Conservation (phyloP, 257 asterid genomes). For the Ajuga chamaepitys region DNA sequence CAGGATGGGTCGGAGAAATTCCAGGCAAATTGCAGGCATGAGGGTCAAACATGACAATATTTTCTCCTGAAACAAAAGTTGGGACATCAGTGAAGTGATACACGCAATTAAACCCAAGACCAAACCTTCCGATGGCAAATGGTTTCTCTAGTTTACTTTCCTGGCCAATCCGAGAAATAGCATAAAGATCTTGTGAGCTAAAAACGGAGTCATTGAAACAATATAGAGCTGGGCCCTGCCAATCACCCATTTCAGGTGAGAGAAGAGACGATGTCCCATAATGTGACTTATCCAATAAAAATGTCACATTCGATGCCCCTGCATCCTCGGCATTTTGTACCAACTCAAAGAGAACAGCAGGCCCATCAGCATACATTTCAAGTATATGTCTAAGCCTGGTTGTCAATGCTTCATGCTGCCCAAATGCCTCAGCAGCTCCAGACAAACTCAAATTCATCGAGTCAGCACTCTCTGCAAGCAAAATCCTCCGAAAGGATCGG, state of each 20-base stretch:
- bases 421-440: slow-evolving; percentile 99
- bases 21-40: slow-evolving; percentile 95
- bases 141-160: slow-evolving; percentile 95
- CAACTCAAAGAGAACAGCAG: slow-evolving; percentile 84
- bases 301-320: slow-evolving; percentile 74
- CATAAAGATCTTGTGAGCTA: slow-evolving; percentile 91
- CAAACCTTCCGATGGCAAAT: slow-evolving; percentile 97
- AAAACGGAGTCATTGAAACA: slow-evolving; percentile 94
- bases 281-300: slow-evolving; percentile 88
- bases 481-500: slow-evolving; percentile 77
- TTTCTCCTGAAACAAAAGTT: slow-evolving; percentile 93
- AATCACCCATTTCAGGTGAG: slow-evolving; percentile 97
- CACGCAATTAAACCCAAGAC: slow-evolving; percentile 89
- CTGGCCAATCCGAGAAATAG: slow-evolving; percentile 97
- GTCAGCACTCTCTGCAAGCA: slow-evolving; percentile 95
- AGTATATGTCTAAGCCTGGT: slow-evolving; percentile 94
- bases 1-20: slow-evolving; percentile 93
- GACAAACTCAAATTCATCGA: slow-evolving; percentile 94
- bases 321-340: slow-evolving; percentile 99
- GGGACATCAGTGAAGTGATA: slow-evolving; percentile 96
- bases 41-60: slow-evolving; percentile 95
- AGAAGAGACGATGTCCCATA: slow-evolving; percentile 91
- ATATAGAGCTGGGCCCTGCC: slow-evolving; percentile 99
- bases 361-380: slow-evolving; percentile 99
- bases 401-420: slow-evolving; percentile 95